Conservation (phyloP, 352 stramenopile species). For the Phytophthora melonis region DNA sequence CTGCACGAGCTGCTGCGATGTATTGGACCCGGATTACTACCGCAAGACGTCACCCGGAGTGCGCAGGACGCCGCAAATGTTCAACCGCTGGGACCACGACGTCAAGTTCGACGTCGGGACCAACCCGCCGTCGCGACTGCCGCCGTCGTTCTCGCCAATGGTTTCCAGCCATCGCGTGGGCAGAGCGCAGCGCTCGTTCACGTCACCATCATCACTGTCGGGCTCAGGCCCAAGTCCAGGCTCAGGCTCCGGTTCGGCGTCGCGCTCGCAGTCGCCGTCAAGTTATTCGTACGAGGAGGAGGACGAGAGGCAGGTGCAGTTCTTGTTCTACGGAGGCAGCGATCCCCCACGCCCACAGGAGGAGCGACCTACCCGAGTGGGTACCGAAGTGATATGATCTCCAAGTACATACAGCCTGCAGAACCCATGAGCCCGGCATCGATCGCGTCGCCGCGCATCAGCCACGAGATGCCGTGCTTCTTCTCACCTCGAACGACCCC, state of each 20-base stretch:
- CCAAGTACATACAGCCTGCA: conserved; percentile 29
- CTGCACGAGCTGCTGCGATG: conserved; percentile 44
- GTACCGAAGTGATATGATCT: conserved; percentile 48
- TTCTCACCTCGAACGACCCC: conserved; percentile 58
- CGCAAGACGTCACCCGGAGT: conserved; percentile 49
- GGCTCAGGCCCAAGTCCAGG: conserved; percentile 30
- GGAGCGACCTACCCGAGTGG: conserved; percentile 22
- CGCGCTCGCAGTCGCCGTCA: conserved; percentile 14
- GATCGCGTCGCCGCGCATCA: conserved; percentile 48
- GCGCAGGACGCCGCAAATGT: conserved; percentile 37
- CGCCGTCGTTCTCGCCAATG: conserved; percentile 25
- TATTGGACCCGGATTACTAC: conserved; percentile 47
- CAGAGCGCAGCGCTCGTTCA: conserved; percentile 28
- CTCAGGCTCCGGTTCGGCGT: conserved; percentile 27
- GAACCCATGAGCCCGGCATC: conserved; percentile 29
- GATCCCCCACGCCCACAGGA: conserved; percentile 46
- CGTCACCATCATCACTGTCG: conserved; percentile 15
- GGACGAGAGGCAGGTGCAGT: conserved; percentile 52
- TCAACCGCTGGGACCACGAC: conserved; percentile 41
- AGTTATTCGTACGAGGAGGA: conserved; percentile 51
- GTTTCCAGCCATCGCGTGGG: conserved; percentile 6
- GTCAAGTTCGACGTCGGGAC: conserved; percentile 39
- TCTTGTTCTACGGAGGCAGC: conserved; percentile 66
- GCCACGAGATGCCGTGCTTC: conserved; percentile 63
- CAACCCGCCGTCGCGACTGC: conserved; percentile 22